Base-by-base conservation (phyloP, 495 filamentous ascomycete species). In the Aspergillus diversus region DNA sequence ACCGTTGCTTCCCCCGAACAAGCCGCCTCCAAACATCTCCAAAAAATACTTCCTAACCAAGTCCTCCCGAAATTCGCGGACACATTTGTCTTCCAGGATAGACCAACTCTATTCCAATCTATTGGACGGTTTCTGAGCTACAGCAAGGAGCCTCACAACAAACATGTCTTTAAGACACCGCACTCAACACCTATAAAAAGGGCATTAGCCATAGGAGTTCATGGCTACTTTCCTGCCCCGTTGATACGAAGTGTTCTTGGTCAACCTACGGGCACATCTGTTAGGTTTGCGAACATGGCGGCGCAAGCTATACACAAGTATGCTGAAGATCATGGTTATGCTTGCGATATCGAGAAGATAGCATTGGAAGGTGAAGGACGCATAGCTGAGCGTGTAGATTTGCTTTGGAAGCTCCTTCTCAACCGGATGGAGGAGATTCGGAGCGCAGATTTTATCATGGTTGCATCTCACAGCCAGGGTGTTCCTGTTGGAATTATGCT, bases 361-460 rank as follows among this genome's bases (percentile, higher is more conserved):
- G 92, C 95, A 15, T 81, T 99, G 5, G 95, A 98, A 80, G 95
- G 95, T n/a, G 95, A 99, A 77, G 95, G 95, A n/a, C 92, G 90
- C 71, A 95, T 99, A 34, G 83, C 85, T 4, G 93, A 98, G 56
- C 86, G 95, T 17, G 92, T 98, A 3, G 90, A 93, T 59, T 86
- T 92, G 53, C 80, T 99, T 5, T 99, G 95, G 95, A 97, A 95
- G 71, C 80, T 98, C 3, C 77, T 97, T 32, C 78, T 97, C 33
- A 98, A 97, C 70, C 97, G 92, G 93, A 91, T 97, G 73, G 91
- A 96, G 27, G 88, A 95, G 57, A 90, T 99, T 31, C 86, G 89
- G 54, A 84, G 84, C 52, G 93, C 95, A 0, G 95, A 99, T 73
- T 89, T 97, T 57, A 89, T 99, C 47, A 70, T 99, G 57, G 75